Conservation (phyloP, 2,329 filamentous ascomycete genomes). For the Colletotrichum godetiae region DNA sequence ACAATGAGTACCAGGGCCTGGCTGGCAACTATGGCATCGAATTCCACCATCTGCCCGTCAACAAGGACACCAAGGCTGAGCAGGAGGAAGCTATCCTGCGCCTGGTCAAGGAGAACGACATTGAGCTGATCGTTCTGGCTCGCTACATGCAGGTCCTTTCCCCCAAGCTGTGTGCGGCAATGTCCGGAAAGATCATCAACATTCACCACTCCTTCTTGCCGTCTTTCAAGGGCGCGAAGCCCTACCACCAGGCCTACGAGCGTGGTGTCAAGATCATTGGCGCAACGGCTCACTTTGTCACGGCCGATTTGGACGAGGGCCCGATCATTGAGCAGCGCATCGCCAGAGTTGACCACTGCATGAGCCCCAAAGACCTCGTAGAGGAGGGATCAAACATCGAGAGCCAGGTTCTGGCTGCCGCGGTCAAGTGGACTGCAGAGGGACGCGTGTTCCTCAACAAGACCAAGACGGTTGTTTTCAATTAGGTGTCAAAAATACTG, state of each 20-base stretch:
- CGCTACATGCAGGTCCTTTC: conserved; percentile 91
- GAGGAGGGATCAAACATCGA: conserved; percentile 87
- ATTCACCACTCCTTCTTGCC: conserved; percentile 91
- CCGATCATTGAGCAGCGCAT: conserved; percentile 91
- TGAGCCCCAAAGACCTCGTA: conserved; percentile 80
- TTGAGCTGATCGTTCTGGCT: conserved; percentile 84
- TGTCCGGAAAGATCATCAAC: conserved; percentile 91
- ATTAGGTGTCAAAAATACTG: conserved; percentile 41
- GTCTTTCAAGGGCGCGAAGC: conserved; percentile 88
- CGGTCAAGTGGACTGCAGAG: conserved; percentile 88
- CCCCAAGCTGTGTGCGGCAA: conserved; percentile 77
- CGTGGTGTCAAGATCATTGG: conserved; percentile 90
- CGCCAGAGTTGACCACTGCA: conserved; percentile 78
- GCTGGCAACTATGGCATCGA: conserved; percentile 80
- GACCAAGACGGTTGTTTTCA: conserved; percentile 83
- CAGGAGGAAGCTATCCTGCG: conserved; percentile 80
- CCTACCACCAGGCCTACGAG: conserved; percentile 89
- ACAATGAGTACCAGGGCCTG: conserved; percentile 77
- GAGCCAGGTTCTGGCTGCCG: conserved; percentile 83
- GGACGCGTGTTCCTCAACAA: conserved; percentile 82
- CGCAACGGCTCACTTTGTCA: conserved; percentile 88
- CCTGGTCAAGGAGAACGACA: conserved; percentile 73
- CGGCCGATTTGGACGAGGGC: conserved; percentile 85
- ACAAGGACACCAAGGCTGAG: conserved; percentile 78
- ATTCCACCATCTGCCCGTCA: conserved; percentile 85